Conservation (phyloP, 495 filamentous ascomycete species). For the Penicillium lividum region DNA sequence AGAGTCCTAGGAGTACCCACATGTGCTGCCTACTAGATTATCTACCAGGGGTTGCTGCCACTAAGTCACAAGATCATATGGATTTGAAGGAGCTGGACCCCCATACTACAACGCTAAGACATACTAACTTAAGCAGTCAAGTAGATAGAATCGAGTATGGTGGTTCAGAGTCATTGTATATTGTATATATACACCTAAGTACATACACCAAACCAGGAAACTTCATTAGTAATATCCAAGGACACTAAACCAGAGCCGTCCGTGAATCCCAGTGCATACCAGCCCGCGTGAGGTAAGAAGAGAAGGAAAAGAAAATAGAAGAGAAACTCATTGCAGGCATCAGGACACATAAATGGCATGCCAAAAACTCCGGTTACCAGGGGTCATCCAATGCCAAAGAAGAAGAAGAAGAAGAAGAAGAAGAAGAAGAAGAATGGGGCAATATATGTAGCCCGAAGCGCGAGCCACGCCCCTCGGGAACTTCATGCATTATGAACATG, state of each 20-base stretch:
- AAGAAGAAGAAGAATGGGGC: background rate
- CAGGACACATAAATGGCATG: conserved; percentile 16
- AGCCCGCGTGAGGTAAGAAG: conserved; percentile 13
- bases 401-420: no score
- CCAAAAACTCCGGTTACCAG: background rate
- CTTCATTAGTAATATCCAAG: conserved; percentile 25
- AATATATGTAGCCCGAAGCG: background rate
- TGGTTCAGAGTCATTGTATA: background rate
- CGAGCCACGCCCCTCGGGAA: background rate
- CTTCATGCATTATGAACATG: conserved; percentile 1
- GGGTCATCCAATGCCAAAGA: background rate
- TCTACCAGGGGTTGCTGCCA: no score
- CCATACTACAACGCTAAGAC: no score
- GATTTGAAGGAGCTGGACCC: no score
- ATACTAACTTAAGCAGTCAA: no score
- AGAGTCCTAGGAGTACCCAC: no score
- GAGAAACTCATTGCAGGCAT: conserved; percentile 26
- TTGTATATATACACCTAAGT: conserved; percentile 4
- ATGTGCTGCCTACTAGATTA: no score
- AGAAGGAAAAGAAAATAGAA: conserved; percentile 17
- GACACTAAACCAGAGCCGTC: conserved; percentile 31
- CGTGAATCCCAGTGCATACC: conserved; percentile 16
- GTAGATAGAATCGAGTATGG: no score
- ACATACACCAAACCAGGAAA: conserved; percentile 1
- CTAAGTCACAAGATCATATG: no score